Base-by-base conservation (phyloP, 2,329 filamentous ascomycete species). In the Fusarium sp. region DNA sequence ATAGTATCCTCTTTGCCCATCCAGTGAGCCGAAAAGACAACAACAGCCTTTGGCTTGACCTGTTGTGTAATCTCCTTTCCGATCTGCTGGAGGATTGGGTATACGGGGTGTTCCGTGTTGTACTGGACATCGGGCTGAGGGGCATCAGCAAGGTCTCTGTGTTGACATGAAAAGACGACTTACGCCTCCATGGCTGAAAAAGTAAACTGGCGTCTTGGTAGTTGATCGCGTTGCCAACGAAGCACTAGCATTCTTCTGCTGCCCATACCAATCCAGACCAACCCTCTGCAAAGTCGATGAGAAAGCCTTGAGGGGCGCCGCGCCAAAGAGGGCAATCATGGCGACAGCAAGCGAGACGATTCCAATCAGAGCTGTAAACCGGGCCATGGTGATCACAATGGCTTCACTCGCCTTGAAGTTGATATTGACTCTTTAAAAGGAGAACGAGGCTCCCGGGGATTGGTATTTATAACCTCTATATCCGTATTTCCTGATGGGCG, bases 21-120 rank as follows among this genome's bases (percentile, higher is more conserved):
- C 93, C 93, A 95, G 81, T 95, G 93, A 1, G 92, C 93, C 1
- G 93, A 94, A 79, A 95, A 92, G 30, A 95, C 91, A 1, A 95
- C 90, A 17, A 95, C 87, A 2, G 92, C 93, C 71, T 89, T 91
- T 2, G 93, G 93, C 76, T 91, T 92, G 50, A 94, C 89, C 70
- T 90, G 89, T 32, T 88, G 85, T 0, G 92, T 94, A 79, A 95
- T 94, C 77, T 95, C 92, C 9, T 81, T 85, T 47, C 93, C 93
- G 62, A 94, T 91, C 27, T 86, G 80, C 74, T 91, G 88, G 6
- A 95, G 88, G 64, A 92, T 85, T 5, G 85, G 80, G 76, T 92
- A 94, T 11, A 90, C 93, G 1, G 92, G 91, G 78, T 95, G 93
- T 1, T 89, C 80, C 5, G 85, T 89, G n/a, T 93, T 86, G 78